These are phyloP conservation scores for Alternaria sp. DNA, from an alignment of 2,329 filamentous ascomycete species.

Conservation along the genomic window DNA sequence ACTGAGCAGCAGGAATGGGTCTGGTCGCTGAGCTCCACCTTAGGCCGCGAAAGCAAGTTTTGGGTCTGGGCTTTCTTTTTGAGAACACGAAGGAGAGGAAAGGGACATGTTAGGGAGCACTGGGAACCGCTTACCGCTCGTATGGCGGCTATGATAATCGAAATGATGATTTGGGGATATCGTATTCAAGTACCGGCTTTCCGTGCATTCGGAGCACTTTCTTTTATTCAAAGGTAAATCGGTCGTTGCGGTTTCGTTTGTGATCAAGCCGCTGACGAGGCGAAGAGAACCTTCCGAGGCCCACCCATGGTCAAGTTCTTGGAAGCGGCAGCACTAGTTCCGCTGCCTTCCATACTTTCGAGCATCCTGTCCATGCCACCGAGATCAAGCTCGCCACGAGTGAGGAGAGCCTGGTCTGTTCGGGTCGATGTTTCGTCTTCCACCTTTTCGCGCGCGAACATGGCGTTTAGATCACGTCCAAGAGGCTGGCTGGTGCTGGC, in stretches of 20 bases:
- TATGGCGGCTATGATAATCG: not conserved
- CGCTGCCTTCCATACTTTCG: conserved; percentile 41
- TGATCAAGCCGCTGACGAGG: conserved; percentile 36
- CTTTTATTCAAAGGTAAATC: not conserved
- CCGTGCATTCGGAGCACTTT: not conserved
- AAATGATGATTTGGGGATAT: conserved; percentile 1
- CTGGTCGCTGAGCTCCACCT: conserved; percentile 61
- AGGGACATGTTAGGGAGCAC: not conserved
- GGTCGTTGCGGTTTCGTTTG: not conserved
- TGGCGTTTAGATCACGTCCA: conserved; percentile 36
- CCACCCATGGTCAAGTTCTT: conserved; percentile 38
- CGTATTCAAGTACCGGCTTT: not conserved
- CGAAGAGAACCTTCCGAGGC: conserved; percentile 45
- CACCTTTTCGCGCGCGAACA: conserved; percentile 35
- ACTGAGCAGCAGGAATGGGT: conserved; percentile 61
- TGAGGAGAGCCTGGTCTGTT: conserved; percentile 53
- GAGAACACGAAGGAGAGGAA: not conserved
- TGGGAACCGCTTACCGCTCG: not conserved
- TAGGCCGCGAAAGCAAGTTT: conserved; percentile 49
- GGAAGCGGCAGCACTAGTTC: conserved; percentile 24
- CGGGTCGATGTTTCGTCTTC: conserved; percentile 38
- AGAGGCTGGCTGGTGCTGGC: conserved; percentile 42
- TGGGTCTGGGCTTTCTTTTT: not conserved
- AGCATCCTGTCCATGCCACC: conserved; percentile 57
- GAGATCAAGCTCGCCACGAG: conserved; percentile 54